A percentile compares a stretch with the other conserved stretches of the same genome.
Conservation (phyloP, 2,329 filamentous ascomycete species). For the Pseudocercospora crystallina region DNA sequence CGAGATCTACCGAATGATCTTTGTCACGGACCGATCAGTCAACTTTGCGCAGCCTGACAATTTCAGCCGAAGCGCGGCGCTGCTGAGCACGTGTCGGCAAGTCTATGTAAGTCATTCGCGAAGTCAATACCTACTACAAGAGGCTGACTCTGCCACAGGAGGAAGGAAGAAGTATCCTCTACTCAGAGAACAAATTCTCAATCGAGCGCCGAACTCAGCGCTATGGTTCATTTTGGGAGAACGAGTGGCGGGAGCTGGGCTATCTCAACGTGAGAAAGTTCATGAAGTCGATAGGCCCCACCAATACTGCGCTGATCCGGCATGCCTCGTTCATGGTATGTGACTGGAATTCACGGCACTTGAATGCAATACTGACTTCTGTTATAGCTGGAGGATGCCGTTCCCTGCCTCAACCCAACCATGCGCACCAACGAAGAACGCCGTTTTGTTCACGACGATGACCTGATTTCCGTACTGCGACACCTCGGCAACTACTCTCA, state of each 20-base stretch:
- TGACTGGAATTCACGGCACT: too few species aligned
- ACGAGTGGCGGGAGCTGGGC: slow-evolving; percentile 38
- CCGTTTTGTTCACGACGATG: slow-evolving; percentile 50
- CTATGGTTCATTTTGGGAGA: slow-evolving; percentile 41
- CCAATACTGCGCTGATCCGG: slow-evolving; percentile 48
- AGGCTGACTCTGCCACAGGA: slow-evolving; percentile 28
- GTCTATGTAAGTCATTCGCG: slow-evolving; percentile 31
- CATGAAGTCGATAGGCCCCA: slow-evolving; percentile 48
- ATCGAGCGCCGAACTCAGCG: slow-evolving; percentile 42
- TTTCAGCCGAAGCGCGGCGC: slow-evolving; percentile 44
- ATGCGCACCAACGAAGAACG: slow-evolving; percentile 42
- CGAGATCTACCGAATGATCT: slow-evolving; percentile 46
- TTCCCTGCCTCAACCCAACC: slow-evolving; percentile 41
- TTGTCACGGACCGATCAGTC: slow-evolving; percentile 38
- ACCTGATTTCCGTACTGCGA: slow-evolving; percentile 47
- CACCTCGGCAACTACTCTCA: slow-evolving; percentile 43
- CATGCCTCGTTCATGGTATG: slow-evolving; percentile 39
- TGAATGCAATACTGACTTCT: too few species aligned
- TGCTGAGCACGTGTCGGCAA: slow-evolving; percentile 48
- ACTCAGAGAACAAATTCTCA: slow-evolving; percentile 51
- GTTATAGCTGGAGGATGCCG: slow-evolving; percentile 44
- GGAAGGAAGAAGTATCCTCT: slow-evolving; percentile 50
- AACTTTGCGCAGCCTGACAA: slow-evolving; percentile 38
- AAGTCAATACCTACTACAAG: background rate
- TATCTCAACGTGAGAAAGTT: slow-evolving; percentile 41